These are phyloP conservation scores for Elongisporangium senticosum DNA, from an alignment of 352 stramenopile genomes.

Conservation along the genomic window DNA sequence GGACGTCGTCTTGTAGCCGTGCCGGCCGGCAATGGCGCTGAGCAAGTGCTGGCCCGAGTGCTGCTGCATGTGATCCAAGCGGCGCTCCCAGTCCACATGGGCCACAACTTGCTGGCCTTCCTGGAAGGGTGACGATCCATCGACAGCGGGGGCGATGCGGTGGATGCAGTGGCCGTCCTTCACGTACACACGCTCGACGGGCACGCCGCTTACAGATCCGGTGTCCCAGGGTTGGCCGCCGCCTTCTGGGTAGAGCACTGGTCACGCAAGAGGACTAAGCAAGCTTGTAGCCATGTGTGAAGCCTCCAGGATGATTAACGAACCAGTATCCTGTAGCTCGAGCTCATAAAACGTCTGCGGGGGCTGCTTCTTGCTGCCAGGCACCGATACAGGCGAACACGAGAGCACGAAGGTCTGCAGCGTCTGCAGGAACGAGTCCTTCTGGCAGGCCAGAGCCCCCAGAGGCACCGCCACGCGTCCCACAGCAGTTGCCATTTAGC, in stretches of 20 bases:
- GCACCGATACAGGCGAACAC: conserved; percentile 6
- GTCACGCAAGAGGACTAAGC: neutral
- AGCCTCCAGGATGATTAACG: neutral
- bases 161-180: conserved; percentile 33
- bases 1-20: conserved; percentile 40
- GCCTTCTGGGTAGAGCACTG: conserved; percentile 58
- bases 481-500: too few species aligned
- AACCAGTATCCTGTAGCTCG: conserved; percentile 29
- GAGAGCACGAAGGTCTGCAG: conserved; percentile 23
- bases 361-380: conserved; percentile 7
- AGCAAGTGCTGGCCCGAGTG: conserved; percentile 68
- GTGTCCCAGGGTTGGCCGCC: conserved; percentile 60
- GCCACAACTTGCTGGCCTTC: conserved; percentile 27
- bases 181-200: conserved; percentile 27
- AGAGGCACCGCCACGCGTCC: too few species aligned
- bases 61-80: conserved; percentile 67
- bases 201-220: conserved; percentile 20
- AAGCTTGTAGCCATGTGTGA: neutral
- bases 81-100: conserved; percentile 42
- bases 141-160: conserved; percentile 11
- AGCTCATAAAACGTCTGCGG: conserved; percentile 19
- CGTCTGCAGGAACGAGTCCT: conserved; percentile 26
- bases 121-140: conserved; percentile 16
- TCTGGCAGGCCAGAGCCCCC: conserved; percentile 27
- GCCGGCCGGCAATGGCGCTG: conserved; percentile 52